Evolutionary conservation across 116 monocot genomes (phyloP), one percentile per base, ranked within the genome.

Genomic region (Phalaenopsis hybrid): DNA sequence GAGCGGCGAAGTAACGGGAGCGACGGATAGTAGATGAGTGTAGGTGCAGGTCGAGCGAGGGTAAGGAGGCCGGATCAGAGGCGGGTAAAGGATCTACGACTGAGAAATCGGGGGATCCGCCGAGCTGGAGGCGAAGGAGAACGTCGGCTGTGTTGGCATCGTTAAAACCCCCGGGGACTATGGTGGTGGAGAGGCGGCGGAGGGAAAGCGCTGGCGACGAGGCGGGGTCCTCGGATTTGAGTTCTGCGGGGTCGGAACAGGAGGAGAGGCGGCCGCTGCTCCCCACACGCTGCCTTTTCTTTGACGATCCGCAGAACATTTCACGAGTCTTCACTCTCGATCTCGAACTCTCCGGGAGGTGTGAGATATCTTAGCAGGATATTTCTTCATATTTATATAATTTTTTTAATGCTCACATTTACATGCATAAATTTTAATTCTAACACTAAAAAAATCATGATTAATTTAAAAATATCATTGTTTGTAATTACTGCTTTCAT

Each of bases 1-100:
- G 94, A 61, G 92, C 85, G 12, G 84, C 83, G 86, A 93, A 96
- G 81, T 91, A 94, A 70, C 88, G 84, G 67, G 88, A 86, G 46
- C 88, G 89, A 76, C 81, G 88, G 70, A 96, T 88, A 25, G 84
- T 15, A 48, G 79, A 57, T 77, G 88, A 88, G 41, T 79, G 78
- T 55, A 79, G 84, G 79, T 82, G 78, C 28, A 90, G 83, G 44
- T 82, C 81, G 48, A 85, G 86, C 28, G n/a, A 48, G 57, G 65
- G n/a, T 12, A 67, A 49, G 75, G 25, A 33, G 58, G 34, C 50
- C 77, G 34, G 76, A 79, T 65, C 52, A 83, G 75, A 83, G 57
- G 16, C 45, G 46, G 44, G 49, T 52, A 81, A 65, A 72, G 74
- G 57, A 80, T 82, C 82, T 46, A 81, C 67, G 25, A 82, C 57